Evolutionary conservation across 176 grass and related monocot genomes (phyloP), one percentile per base, ranked within the genome.

Genomic region (Themeda triandra): DNA sequence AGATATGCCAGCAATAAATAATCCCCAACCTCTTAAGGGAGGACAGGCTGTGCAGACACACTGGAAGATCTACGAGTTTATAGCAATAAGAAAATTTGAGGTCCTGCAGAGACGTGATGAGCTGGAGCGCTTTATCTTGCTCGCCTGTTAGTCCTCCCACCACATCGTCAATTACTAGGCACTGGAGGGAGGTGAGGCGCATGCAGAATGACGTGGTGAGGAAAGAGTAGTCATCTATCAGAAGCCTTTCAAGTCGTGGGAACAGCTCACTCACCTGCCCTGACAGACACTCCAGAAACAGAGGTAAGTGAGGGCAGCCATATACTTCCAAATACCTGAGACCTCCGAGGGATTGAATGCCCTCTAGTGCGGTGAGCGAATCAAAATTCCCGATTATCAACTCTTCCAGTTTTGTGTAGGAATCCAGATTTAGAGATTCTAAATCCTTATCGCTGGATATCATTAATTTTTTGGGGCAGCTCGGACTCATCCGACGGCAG

Each of bases 321-420:
- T 0, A 0, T 63, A 72, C 3, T 5, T 28, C 0, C 76, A 91
- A 67, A 15, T 8, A 2, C 53, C 15, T 69, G 8, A 91, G 51
- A 10, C 37, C 6, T 4, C 14, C 17, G 12, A 76, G 54, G 39
- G 8, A 88, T 42, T 30, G 23, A 29, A 82, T 10, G 48, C 85
- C 89, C 45, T 80, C 67, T 19, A 91, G 6, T 25, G 59, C 1
- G 0, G 9, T 0, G 0, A 91, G 56, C 1, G 45, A 58, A 23
- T 0, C 6, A 48, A 73, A 86, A 0, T 0, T 0, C 6, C 0
- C 0, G 29, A 82, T 33, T 4, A 0, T 2, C n/a, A 91, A 31
- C 14, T 9, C 3, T 25, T 46, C 35, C 5, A 89, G 62, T 6
- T 0, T 9, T 12, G 8, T 63, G 36, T 24, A 78, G 37, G 17